These are phyloP conservation scores for Primulina tabacum DNA, from an alignment of 257 asterid genomes.

Conservation along the genomic window DNA sequence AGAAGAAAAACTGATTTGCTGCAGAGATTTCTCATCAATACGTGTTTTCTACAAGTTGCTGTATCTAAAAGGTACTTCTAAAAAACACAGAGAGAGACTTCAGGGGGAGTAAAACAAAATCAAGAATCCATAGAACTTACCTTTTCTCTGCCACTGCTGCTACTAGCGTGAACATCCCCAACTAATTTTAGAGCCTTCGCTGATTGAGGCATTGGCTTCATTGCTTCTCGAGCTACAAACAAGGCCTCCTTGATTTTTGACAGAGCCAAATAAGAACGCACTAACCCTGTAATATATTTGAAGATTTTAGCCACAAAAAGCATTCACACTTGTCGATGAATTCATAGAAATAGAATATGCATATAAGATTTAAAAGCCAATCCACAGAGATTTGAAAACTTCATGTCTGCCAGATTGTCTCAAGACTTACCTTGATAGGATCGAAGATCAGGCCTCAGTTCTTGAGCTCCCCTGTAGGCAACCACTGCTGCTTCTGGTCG, in stretches of 20 bases:
- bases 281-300: conserved; percentile 62
- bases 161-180: conserved; percentile 97
- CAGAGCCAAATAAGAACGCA: conserved; percentile 78
- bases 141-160: conserved; percentile 87
- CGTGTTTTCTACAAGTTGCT: not conserved
- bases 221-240: conserved; percentile 94
- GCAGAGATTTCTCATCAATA: not conserved
- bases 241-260: conserved; percentile 90
- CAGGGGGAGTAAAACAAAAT: not conserved
- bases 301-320: conserved; percentile 8
- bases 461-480: conserved; percentile 89
- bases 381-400: conserved; percentile 8
- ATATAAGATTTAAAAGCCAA: conserved; percentile 5
- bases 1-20: not conserved
- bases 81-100: not conserved
- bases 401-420: not conserved
- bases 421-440: conserved; percentile 76
- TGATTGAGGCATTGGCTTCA: conserved; percentile 99
- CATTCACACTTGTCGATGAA: conserved; percentile 10
- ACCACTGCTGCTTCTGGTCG: conserved; percentile 86
- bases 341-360: not conserved
- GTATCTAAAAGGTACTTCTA: conserved; percentile 10
- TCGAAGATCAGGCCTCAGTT: conserved; percentile 94
- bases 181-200: conserved; percentile 94
- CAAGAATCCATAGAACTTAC: conserved; percentile 26